These are phyloP conservation scores for Fusarium chlamydosporum DNA, from an alignment of 2,329 filamentous ascomycete genomes.

Conservation along the genomic window DNA sequence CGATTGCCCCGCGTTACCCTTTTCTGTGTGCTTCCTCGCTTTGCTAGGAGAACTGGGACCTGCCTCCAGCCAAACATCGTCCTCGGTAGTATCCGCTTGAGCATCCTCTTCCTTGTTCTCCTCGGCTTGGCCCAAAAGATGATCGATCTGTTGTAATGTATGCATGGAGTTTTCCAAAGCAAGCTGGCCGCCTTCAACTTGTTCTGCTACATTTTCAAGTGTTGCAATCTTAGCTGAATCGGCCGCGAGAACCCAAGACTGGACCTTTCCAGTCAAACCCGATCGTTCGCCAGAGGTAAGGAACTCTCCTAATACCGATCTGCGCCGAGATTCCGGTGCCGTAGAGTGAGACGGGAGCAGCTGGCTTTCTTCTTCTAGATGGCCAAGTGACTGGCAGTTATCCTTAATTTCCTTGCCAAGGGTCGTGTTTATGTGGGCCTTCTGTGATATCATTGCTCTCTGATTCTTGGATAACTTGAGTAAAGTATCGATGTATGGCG, in stretches of 20 bases:
- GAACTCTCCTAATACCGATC: constrained; percentile 62
- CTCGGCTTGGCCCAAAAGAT: constrained; percentile 60
- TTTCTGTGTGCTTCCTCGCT: constrained; percentile 49
- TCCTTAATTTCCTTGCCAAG: constrained; percentile 67
- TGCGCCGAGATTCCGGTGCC: constrained; percentile 54
- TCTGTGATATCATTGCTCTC: constrained; percentile 70
- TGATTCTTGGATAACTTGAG: constrained; percentile 68
- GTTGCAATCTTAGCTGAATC: constrained; percentile 72
- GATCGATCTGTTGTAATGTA: constrained; percentile 64
- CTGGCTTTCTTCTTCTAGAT: constrained; percentile 73
- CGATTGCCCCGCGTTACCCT: constrained; percentile 44
- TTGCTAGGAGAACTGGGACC: constrained; percentile 48
- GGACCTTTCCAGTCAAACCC: constrained; percentile 61
- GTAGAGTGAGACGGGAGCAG: constrained; percentile 68
- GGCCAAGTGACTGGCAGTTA: constrained; percentile 64
- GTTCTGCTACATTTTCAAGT: constrained; percentile 71
- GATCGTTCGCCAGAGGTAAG: constrained; percentile 57
- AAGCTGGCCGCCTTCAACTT: constrained; percentile 70
- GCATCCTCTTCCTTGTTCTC: constrained; percentile 45
- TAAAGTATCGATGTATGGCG: constrained; percentile 69
- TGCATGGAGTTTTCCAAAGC: constrained; percentile 68
- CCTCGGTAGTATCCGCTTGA: constrained; percentile 46
- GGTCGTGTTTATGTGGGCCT: constrained; percentile 67
- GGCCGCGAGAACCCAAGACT: constrained; percentile 72
- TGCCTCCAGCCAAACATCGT: constrained; percentile 56